Conservation (phyloP, 2,329 filamentous ascomycete genomes). For the Aspergillus sp. region DNA sequence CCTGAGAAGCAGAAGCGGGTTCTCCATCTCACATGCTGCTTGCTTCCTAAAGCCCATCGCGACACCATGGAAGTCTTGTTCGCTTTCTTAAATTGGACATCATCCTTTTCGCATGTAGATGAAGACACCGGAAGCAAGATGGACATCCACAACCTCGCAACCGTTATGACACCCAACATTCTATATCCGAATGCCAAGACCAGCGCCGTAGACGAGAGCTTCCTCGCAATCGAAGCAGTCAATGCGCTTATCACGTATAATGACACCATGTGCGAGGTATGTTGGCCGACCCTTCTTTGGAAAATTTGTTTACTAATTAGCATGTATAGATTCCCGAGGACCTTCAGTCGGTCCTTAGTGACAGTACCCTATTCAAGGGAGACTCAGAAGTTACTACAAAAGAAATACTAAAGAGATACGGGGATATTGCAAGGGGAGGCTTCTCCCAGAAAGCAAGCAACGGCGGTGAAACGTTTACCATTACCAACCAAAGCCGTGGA, state of each 20-base stretch:
- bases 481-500: constrained; percentile 40
- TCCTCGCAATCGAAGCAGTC: constrained; percentile 89
- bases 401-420: constrained; percentile 92
- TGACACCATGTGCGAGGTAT: constrained; percentile 95
- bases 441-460: constrained; percentile 55
- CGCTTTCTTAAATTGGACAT: constrained; percentile 94
- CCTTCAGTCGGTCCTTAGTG: constrained; percentile 79
- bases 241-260: constrained; percentile 89
- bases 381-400: constrained; percentile 90
- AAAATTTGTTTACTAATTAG: background rate
- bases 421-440: constrained; percentile 71
- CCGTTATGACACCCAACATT: constrained; percentile 95
- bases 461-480: constrained; percentile 55
- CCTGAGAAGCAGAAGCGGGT: constrained; percentile 79
- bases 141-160: constrained; percentile 96
- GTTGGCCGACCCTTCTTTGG: constrained; percentile 33
- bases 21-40: constrained; percentile 85
- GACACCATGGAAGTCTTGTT: constrained; percentile 95
- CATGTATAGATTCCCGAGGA: constrained; percentile 80
- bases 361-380: constrained; percentile 77
- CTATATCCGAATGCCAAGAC: constrained; percentile 70
- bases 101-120: constrained; percentile 94
- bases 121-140: constrained; percentile 98
- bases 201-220: constrained; percentile 80
- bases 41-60: constrained; percentile 87